Evolutionary conservation across 345 rosid species (phyloP).

Genomic region (Bruguiera gymnorhiza): DNA sequence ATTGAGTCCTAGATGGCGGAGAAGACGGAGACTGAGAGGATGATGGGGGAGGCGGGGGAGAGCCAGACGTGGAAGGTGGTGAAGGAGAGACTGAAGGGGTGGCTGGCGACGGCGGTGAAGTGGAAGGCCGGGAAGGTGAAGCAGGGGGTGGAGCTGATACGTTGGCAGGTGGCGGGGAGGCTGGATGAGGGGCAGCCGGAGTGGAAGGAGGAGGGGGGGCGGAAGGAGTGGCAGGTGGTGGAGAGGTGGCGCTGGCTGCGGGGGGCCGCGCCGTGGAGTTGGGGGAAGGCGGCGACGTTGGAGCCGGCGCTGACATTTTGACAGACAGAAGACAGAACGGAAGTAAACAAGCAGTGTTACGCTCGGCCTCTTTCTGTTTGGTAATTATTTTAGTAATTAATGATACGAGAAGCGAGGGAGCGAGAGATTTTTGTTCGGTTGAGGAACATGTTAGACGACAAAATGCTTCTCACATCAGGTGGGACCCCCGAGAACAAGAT

Average conservation of each 20-base stretch:
- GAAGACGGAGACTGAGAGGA: slow-evolving; percentile 16
- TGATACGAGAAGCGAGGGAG: not conserved
- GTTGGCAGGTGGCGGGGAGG: slow-evolving; percentile 20
- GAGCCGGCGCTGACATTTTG: slow-evolving; percentile 46
- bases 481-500: too few relatives aligned
- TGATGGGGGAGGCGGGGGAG: slow-evolving; percentile 20
- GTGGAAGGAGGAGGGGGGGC: slow-evolving; percentile 41
- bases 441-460: not conserved
- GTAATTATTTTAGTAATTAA: not conserved
- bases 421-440: not conserved
- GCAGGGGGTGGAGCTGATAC: slow-evolving; percentile 30
- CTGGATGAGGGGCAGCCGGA: slow-evolving; percentile 35
- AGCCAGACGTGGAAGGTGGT: slow-evolving; percentile 28
- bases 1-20: slow-evolving; percentile 18
- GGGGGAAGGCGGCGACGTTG: slow-evolving; percentile 34
- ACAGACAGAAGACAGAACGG: too few relatives aligned
- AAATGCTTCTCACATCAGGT: not conserved
- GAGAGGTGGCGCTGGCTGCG: slow-evolving; percentile 23
- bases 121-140: slow-evolving; percentile 29
- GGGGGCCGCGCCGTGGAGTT: slow-evolving; percentile 32
- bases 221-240: slow-evolving; percentile 37
- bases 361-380: not conserved
- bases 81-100: slow-evolving; percentile 35
- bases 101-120: slow-evolving; percentile 24
- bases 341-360: not conserved